Conservation (phyloP, 2,329 filamentous ascomycete species). For the Cryphonectria japonica region DNA sequence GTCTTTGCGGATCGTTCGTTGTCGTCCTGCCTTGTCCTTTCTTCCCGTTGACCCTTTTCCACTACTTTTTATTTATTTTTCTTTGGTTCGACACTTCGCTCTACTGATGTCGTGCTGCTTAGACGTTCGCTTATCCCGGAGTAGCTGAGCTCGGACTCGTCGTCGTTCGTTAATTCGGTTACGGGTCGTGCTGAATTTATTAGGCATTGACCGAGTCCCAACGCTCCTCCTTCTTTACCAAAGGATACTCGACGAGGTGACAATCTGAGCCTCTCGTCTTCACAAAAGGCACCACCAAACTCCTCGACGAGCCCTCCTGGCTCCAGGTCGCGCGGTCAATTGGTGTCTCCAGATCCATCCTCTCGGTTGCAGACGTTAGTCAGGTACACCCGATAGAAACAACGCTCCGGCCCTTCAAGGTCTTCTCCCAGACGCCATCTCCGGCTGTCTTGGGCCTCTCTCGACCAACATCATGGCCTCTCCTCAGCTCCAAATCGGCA, state of each 20-base stretch:
- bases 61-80: not conserved
- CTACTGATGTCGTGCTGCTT: not conserved
- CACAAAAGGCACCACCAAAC: not conserved
- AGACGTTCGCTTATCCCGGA: conserved; percentile 8
- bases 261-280: not conserved
- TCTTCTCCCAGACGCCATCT: conserved; percentile 31
- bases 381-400: not conserved
- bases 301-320: not conserved
- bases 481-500: conserved; percentile 54
- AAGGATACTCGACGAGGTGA: not conserved
- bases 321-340: not conserved
- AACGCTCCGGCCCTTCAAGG: conserved; percentile 6
- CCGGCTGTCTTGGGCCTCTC: conserved; percentile 33
- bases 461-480: conserved; percentile 59
- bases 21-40: not conserved
- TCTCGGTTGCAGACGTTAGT: not conserved
- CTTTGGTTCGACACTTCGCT: not conserved
- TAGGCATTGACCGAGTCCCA: not conserved
- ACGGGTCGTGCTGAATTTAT: not conserved
- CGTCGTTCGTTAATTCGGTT: not conserved
- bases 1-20: not conserved
- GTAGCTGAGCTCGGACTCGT: conserved; percentile 1
- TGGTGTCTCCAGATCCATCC: conserved; percentile 11
- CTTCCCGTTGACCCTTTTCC: not conserved
- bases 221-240: not conserved